These are phyloP conservation scores for Arabidopsis arenosa DNA, from an alignment of 345 rosid genomes.

Conservation along the genomic window DNA sequence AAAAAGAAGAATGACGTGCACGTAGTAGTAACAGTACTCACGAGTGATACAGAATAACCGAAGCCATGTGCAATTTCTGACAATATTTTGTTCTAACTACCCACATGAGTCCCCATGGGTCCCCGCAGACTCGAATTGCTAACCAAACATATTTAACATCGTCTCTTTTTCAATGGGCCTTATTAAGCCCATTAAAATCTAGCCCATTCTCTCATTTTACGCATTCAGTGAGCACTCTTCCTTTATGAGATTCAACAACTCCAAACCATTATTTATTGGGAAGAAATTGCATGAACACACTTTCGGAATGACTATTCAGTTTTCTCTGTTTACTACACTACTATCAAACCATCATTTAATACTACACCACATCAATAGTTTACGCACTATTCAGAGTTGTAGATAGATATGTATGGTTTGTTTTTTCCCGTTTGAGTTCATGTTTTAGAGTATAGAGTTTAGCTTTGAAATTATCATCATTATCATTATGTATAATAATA, in stretches of 20 bases:
- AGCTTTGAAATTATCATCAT: no score
- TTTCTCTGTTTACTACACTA: no score
- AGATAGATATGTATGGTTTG: neutral
- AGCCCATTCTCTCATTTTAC: neutral
- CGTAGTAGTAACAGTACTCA: constrained; percentile 41
- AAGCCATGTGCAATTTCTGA: constrained; percentile 45
- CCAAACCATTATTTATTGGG: no score
- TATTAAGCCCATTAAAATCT: neutral
- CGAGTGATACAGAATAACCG: constrained; percentile 45
- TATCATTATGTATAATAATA: no score
- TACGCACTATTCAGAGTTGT: neutral
- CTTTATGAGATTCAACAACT: no score
- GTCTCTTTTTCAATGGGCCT: neutral
- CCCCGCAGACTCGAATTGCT: neutral
- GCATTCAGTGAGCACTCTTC: no score
- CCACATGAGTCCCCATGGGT: constrained; percentile 35
- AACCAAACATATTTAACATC: neutral
- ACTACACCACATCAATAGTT: no score
- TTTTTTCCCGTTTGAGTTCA: no score
- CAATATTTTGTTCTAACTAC: constrained; percentile 39
- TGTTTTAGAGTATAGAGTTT: no score
- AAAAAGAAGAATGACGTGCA: constrained; percentile 33
- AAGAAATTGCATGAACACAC: no score
- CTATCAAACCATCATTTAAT: no score
- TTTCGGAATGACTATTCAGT: no score